phyloP scores from a whole-genome alignment of 225 moss, liverwort and hornwort genomes.

The Bryoerythrophyllum caledonicum region DNA sequence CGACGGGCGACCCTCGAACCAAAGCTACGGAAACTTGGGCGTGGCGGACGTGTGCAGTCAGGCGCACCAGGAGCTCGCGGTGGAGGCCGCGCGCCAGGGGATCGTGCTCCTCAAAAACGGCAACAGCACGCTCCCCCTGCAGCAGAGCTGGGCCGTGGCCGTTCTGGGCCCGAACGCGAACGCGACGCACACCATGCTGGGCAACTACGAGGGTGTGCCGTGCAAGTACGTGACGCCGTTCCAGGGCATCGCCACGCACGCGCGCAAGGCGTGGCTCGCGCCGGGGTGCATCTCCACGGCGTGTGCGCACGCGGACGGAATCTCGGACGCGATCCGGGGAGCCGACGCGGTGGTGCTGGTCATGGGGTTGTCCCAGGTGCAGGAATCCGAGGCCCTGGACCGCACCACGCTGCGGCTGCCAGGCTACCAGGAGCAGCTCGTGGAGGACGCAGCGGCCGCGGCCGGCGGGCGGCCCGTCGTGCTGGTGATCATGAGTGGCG shows the following conservation, averaged over 20 bases:
- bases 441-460: constrained; percentile 42
- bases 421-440: constrained; percentile 59
- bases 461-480: constrained; percentile 61
- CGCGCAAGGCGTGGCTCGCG: constrained; percentile 43
- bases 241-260: constrained; percentile 27
- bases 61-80: constrained; percentile 66
- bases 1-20: constrained; percentile 57
- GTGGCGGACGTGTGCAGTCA: constrained; percentile 58
- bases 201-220: constrained; percentile 80
- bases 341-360: constrained; percentile 69
- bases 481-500: constrained; percentile 84
- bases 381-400: constrained; percentile 69
- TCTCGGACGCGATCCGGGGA: constrained; percentile 22
- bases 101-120: constrained; percentile 86
- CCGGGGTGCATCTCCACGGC: constrained; percentile 60
- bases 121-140: constrained; percentile 49
- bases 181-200: constrained; percentile 68
- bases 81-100: constrained; percentile 83
- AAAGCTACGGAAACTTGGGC: constrained; percentile 53
- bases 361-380: constrained; percentile 64
- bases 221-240: constrained; percentile 67
- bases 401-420: constrained; percentile 69
- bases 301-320: constrained; percentile 40
- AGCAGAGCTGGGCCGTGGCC: not conserved
- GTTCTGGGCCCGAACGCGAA: constrained; percentile 62